Base-by-base conservation (phyloP, 164 flowering plant genomes). In the Stephania yunnanensis region DNA sequence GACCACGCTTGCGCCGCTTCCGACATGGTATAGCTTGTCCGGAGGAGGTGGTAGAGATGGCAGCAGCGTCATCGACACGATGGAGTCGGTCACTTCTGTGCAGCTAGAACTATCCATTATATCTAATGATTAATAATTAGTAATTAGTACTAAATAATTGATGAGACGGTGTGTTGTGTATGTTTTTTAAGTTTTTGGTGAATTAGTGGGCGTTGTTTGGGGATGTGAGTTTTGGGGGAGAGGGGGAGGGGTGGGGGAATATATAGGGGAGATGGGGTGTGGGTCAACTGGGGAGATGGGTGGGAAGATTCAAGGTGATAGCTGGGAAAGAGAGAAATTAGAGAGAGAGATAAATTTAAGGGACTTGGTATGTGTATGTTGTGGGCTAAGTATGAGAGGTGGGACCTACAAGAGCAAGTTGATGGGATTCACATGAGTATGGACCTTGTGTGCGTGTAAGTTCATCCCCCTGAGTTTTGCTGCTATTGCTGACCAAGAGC, bases 361-460 rank as follows among this genome's bases (percentile, higher is more conserved):
- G 63, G 52, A 48, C 46, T 70, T 71, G 75, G 70, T 55, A 22
- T 13, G 45, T 75, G 79, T 71, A 82, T 81, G 89, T 84, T 88
- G 87, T 86, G 90, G 87, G 87, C 83, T 72, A 77, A 77, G 85
- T 80, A 78, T 84, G 84, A 82, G 81, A 55, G 22, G 81, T 72
- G 84, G 88, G 88, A 7, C 81, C 87, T 84, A 80, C 12, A 3
- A 2, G 0, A 74, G 74, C 89, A 89, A 89, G 86, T 89, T 87
- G 93, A 84, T 85, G 85, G 86, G 85, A 86, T 85, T 90, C 91
- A 90, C 89, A 88, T 89, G 92, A 87, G 70, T 45, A 82, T 82
- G 92, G 88, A 89, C 86, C 87, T 52, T 79, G 83, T 80, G 69
- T 46, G 7, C 74, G 63, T 68, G 80, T 73, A 81, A 85, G 87